Evolutionary conservation across 495 filamentous ascomycete species (phyloP).

Genomic region (Staphylotrichum longicolle): DNA sequence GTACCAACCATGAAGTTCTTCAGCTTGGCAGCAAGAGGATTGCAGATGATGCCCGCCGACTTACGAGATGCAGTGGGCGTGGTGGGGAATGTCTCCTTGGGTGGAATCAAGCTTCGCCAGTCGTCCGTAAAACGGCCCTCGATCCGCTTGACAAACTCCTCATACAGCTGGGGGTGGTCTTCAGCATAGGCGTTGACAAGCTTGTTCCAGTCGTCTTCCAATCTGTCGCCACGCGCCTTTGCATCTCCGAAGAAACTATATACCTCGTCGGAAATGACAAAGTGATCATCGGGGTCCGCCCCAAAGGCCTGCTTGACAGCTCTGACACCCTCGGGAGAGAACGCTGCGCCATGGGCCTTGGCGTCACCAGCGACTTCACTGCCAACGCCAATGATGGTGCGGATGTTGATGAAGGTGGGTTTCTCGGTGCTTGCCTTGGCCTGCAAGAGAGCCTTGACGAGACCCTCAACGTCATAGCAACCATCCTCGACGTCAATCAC

Average conservation of each 20-base stretch:
- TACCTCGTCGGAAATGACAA: slow-evolving; percentile 47
- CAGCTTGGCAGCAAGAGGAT: slow-evolving; percentile 31
- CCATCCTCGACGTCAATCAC: slow-evolving; percentile 57
- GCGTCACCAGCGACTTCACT: slow-evolving; percentile 50
- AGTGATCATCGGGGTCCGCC: slow-evolving; percentile 46
- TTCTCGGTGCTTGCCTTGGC: slow-evolving; percentile 45
- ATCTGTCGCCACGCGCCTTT: slow-evolving; percentile 38
- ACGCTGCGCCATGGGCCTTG: slow-evolving; percentile 47
- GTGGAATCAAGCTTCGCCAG: slow-evolving; percentile 36
- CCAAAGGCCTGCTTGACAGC: slow-evolving; percentile 49
- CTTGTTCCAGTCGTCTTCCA: slow-evolving; percentile 48
- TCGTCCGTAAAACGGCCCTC: slow-evolving; percentile 41
- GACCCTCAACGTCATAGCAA: slow-evolving; percentile 49
- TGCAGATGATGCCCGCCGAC: slow-evolving; percentile 6
- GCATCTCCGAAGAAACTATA: slow-evolving; percentile 50
- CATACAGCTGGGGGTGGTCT: slow-evolving; percentile 46
- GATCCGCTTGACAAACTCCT: slow-evolving; percentile 48
- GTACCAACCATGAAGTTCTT: slow-evolving; percentile 58
- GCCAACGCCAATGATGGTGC: slow-evolving; percentile 55
- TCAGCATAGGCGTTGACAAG: slow-evolving; percentile 42
- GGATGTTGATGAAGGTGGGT: slow-evolving; percentile 59
- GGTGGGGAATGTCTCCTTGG: slow-evolving; percentile 42
- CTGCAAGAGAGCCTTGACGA: slow-evolving; percentile 48
- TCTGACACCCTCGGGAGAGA: slow-evolving; percentile 38
- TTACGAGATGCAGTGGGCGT: neutral